phyloP scores from a whole-genome alignment of 768 basidiomycete species.

The Mycena polygramma region DNA sequence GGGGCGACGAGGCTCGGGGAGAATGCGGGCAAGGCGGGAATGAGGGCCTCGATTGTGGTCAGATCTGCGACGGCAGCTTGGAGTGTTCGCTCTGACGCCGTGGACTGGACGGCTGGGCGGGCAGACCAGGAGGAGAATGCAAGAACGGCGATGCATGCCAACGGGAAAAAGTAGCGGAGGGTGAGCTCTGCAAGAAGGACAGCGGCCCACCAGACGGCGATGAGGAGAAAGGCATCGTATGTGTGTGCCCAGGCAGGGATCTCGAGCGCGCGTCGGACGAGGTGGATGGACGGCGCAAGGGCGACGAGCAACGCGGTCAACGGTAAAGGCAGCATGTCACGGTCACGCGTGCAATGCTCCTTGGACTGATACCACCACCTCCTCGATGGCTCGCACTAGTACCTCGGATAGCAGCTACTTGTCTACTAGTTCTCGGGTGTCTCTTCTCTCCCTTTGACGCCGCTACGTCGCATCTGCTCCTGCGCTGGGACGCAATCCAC shows the following conservation, averaged over 20 bases:
- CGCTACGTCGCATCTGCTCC: conserved; percentile 49
- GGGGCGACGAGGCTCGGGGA: conserved; percentile 47
- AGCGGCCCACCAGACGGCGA: conserved; percentile 83
- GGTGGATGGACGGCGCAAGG: conserved; percentile 68
- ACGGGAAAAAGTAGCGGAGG: conserved; percentile 72
- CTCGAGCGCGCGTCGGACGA: conserved; percentile 58
- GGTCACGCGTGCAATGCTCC: too few species aligned
- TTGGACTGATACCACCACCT: too few species aligned
- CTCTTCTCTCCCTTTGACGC: conserved; percentile 45
- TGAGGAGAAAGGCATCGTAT: conserved; percentile 74
- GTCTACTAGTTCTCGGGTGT: conserved; percentile 1
- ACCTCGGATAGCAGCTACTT: conserved; percentile 36
- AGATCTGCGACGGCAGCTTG: conserved; percentile 74
- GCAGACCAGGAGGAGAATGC: conserved; percentile 42
- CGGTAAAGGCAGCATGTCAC: conserved; percentile 14
- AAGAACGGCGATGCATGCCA: conserved; percentile 54
- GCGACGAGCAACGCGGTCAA: conserved; percentile 68
- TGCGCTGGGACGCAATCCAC: conserved; percentile 93
- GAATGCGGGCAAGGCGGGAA: conserved; percentile 56
- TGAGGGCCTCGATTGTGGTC: conserved; percentile 69
- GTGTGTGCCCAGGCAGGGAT: conserved; percentile 70
- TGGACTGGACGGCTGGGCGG: conserved; percentile 39
- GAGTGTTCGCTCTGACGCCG: conserved; percentile 68
- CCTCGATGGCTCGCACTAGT: conserved; percentile 33
- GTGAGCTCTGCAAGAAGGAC: conserved; percentile 70